A percentile compares a stretch with the other conserved stretches of the same genome.
phyloP scores from a whole-genome alignment of 225 moss, liverwort and hornwort genomes.

The Polytrichum formosum region DNA sequence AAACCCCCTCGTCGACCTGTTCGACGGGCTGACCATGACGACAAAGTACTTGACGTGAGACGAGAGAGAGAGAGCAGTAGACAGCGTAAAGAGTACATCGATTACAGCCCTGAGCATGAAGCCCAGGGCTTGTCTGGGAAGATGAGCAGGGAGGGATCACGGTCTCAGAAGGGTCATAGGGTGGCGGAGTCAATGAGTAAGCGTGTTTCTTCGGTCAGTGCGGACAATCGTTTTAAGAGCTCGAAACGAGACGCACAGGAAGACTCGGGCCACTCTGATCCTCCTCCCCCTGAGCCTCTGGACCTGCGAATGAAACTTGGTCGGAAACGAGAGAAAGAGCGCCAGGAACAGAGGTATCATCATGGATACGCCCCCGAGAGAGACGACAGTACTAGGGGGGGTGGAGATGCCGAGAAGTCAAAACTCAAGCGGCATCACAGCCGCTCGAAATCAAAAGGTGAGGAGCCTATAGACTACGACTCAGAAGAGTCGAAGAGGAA shows the following conservation, averaged over 20 bases:
- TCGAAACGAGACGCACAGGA: constrained; percentile 42
- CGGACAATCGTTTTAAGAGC: constrained; percentile 62
- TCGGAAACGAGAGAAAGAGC: constrained; percentile 52
- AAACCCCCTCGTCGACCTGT: constrained; percentile 47
- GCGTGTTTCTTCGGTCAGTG: constrained; percentile 36
- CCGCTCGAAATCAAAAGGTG: constrained; percentile 79
- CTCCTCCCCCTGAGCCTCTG: constrained; percentile 35
- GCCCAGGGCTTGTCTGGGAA: constrained; percentile 47
- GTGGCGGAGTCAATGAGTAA: constrained; percentile 56
- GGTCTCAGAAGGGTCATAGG: constrained; percentile 48
- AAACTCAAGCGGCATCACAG: constrained; percentile 69
- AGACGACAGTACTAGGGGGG: constrained; percentile 36
- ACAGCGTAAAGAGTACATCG: constrained; percentile 46
- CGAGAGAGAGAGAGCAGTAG: constrained; percentile 61
- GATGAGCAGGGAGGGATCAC: constrained; percentile 49
- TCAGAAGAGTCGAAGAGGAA: constrained; percentile 78
- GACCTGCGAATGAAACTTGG: constrained; percentile 55
- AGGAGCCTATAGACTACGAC: constrained; percentile 46
- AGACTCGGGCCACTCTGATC: constrained; percentile 34
- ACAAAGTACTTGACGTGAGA: constrained; percentile 33
- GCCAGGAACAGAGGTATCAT: constrained; percentile 46
- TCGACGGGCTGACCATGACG: constrained; percentile 40
- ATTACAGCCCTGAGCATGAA: constrained; percentile 70
- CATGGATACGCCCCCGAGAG: constrained; percentile 44
- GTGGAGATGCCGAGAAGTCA: constrained; percentile 51